phyloP scores from a whole-genome alignment of 2,329 filamentous ascomycete species.

The Monosporascus sp. region DNA sequence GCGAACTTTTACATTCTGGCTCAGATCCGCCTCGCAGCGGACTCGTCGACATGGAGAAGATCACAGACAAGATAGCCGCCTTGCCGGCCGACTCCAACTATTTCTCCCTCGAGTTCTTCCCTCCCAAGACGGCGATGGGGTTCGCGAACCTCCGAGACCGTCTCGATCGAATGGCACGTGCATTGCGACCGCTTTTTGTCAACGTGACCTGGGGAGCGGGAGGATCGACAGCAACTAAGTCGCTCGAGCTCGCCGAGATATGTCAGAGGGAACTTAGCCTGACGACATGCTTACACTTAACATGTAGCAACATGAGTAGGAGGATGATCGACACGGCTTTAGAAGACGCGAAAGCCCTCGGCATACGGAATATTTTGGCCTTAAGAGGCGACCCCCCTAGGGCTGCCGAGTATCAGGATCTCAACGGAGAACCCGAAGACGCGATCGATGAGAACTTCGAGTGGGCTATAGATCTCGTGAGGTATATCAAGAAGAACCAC shows the following conservation, averaged over 20 bases:
- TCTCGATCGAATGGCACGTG: slow-evolving; percentile 90
- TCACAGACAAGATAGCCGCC: slow-evolving; percentile 91
- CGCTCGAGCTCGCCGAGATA: slow-evolving; percentile 88
- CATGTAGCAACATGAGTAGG: slow-evolving; percentile 95
- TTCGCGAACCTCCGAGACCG: slow-evolving; percentile 90
- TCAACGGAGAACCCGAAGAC: slow-evolving; percentile 50
- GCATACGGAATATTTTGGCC: slow-evolving; percentile 90
- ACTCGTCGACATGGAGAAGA: slow-evolving; percentile 63
- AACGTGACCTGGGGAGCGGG: slow-evolving; percentile 98
- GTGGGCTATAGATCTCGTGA: slow-evolving; percentile 84
- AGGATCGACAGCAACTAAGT: slow-evolving; percentile 85
- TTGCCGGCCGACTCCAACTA: slow-evolving; percentile 76
- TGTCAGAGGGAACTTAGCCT: slow-evolving; percentile 88
- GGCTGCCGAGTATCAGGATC: slow-evolving; percentile 77
- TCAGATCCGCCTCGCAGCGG: too few species aligned
- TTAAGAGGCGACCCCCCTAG: slow-evolving; percentile 86
- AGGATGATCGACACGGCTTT: slow-evolving; percentile 80
- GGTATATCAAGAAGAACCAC: slow-evolving; percentile 78
- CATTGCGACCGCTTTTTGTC: slow-evolving; percentile 86
- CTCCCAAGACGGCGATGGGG: slow-evolving; percentile 93
- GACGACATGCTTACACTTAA: slow-evolving; percentile 92
- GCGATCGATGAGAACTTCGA: slow-evolving; percentile 72
- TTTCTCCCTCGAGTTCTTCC: slow-evolving; percentile 99
- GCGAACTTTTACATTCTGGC: too few species aligned
- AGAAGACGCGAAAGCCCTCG: slow-evolving; percentile 83